phyloP scores from a whole-genome alignment of 2,329 filamentous ascomycete genomes.

The Podosphaera xanthii region DNA sequence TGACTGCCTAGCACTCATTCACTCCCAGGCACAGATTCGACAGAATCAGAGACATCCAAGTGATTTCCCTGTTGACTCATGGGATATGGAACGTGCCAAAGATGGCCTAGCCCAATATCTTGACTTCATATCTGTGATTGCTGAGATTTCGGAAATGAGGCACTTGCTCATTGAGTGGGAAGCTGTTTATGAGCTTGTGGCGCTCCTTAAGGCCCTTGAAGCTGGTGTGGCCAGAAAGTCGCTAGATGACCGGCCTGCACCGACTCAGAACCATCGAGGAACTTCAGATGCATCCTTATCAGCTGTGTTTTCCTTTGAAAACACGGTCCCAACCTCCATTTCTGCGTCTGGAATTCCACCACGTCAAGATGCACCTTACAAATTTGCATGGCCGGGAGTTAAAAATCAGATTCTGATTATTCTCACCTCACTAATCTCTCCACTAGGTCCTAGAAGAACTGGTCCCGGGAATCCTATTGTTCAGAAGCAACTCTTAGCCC shows the following conservation, averaged over 20 bases:
- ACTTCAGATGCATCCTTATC: not conserved
- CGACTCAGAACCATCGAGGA: slow-evolving; percentile 19
- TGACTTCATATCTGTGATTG: slow-evolving; percentile 77
- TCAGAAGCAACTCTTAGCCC: slow-evolving; percentile 65
- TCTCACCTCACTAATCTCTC: slow-evolving; percentile 71
- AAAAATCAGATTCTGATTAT: slow-evolving; percentile 87
- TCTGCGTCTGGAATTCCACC: slow-evolving; percentile 20
- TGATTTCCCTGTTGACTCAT: slow-evolving; percentile 83
- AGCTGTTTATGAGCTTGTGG: slow-evolving; percentile 68
- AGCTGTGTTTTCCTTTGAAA: slow-evolving; percentile 1
- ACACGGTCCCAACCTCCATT: slow-evolving; percentile 11
- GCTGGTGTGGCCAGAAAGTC: slow-evolving; percentile 68
- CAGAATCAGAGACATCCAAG: slow-evolving; percentile 51
- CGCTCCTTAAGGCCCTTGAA: slow-evolving; percentile 69
- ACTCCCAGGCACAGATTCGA: slow-evolving; percentile 75
- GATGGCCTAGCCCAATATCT: slow-evolving; percentile 87
- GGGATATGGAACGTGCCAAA: slow-evolving; percentile 95
- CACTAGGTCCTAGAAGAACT: slow-evolving; percentile 36
- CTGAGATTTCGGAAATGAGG: slow-evolving; percentile 66
- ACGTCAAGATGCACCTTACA: slow-evolving; percentile 39
- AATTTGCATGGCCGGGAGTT: slow-evolving; percentile 48
- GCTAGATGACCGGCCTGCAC: slow-evolving; percentile 25
- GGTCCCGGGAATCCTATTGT: slow-evolving; percentile 48
- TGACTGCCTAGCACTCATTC: slow-evolving; percentile 83
- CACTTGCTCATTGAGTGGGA: slow-evolving; percentile 79